These are phyloP conservation scores for Cordyceps militaris DNA, from an alignment of 2,329 filamentous ascomycete species.

Conservation along the genomic window DNA sequence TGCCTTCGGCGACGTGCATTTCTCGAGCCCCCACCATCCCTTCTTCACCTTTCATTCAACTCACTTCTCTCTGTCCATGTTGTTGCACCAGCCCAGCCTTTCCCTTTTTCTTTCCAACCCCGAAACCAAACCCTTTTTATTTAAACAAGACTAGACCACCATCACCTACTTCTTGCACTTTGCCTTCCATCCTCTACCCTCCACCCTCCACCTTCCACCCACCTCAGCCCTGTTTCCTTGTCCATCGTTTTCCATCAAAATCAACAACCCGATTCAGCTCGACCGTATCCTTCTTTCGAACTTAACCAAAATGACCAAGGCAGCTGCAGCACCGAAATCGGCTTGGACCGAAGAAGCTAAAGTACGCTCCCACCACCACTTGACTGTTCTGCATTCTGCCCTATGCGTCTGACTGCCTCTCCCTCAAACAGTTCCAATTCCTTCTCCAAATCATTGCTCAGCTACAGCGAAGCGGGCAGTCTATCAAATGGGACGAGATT, in stretches of 20 bases:
- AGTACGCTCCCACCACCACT: not conserved
- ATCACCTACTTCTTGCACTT: too few relatives aligned
- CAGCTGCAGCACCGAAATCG: not conserved
- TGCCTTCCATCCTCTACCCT: too few relatives aligned
- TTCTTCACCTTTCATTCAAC: not conserved
- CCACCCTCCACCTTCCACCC: not conserved
- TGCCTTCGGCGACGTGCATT: not conserved
- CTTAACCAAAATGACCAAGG: not conserved
- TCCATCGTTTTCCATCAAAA: not conserved
- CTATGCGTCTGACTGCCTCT: not conserved
- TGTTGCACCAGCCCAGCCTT: not conserved
- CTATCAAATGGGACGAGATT: slow-evolving; percentile 16
- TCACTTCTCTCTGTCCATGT: not conserved
- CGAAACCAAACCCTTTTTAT: too few relatives aligned
- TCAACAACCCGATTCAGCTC: not conserved
- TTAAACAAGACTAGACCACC: too few relatives aligned
- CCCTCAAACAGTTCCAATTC: slow-evolving; percentile 14
- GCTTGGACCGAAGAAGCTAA: slow-evolving; percentile 8
- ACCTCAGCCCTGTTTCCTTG: not conserved
- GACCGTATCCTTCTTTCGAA: not conserved
- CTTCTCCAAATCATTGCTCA: slow-evolving; percentile 14
- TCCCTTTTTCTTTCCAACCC: too few relatives aligned
- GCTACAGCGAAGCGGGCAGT: slow-evolving; percentile 12
- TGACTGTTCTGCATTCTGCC: too few relatives aligned
- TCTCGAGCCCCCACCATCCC: not conserved